Evolutionary conservation across 2,329 filamentous ascomycete species (phyloP).

Genomic region (Alternaria brassicae): DNA sequence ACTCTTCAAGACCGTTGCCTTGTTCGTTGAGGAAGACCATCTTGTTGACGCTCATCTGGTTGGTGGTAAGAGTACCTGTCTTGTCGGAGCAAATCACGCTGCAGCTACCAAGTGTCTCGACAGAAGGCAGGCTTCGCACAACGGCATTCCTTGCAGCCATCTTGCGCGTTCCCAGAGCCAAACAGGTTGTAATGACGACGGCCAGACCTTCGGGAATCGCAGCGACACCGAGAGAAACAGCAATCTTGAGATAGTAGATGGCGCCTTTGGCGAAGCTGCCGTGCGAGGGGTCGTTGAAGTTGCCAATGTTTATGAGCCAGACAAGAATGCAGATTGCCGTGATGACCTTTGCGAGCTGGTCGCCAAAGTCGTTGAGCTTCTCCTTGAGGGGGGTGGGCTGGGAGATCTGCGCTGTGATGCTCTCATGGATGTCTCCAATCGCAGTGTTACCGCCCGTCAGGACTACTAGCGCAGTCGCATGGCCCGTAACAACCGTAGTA

Average conservation of each 20-base stretch:
- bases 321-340: conserved; percentile 95
- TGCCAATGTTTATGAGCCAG: conserved; percentile 97
- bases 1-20: conserved; percentile 78
- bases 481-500: conserved; percentile 93
- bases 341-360: conserved; percentile 95
- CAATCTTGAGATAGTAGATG: conserved; percentile 99
- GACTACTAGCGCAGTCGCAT: conserved; percentile 89
- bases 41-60: conserved; percentile 99
- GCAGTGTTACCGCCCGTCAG: conserved; percentile 89
- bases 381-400: conserved; percentile 97
- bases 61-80: conserved; percentile 96
- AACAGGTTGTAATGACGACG: conserved; percentile 97
- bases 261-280: conserved; percentile 95
- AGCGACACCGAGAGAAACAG: conserved; percentile 95
- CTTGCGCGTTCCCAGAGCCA: conserved; percentile 94
- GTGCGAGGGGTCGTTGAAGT: conserved; percentile 94
- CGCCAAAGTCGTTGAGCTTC: conserved; percentile 98
- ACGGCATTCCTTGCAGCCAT: conserved; percentile 99
- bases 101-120: conserved; percentile 97
- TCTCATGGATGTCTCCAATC: conserved; percentile 98
- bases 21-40: conserved; percentile 80
- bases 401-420: conserved; percentile 96
- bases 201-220: conserved; percentile 97
- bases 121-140: conserved; percentile 92
- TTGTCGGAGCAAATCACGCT: conserved; percentile 99